Evolutionary conservation across 1,284 basidiomycete species (phyloP), one percentile per base, ranked within the genome.

Genomic region (Agroathelia rolfsii): DNA sequence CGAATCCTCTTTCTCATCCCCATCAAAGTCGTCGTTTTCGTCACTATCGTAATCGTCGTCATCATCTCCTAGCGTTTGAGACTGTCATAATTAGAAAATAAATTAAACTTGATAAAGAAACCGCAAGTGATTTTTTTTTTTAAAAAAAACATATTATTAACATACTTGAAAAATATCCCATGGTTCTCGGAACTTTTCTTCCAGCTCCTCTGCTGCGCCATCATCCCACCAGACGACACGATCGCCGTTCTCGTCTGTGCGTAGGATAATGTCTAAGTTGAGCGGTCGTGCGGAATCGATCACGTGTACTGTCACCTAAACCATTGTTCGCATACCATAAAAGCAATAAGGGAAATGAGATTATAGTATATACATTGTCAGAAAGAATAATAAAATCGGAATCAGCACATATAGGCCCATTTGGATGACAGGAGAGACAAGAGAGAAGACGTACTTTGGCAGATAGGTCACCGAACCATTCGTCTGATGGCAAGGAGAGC

Each of bases 241-340:
- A 38, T 86, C 77, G 1, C 71, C 74, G 34, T 72, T 75, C 37
- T 72, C 69, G 9, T 76, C 76, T 18, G 69, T 69, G 5, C 78
- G 77, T 53, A 95, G 98, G 17, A 97, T 61, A 59, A 83, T 96
- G 27, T 80, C 71, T 48, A 98, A 64, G 56, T 94, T 92, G 56
- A 87, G 81, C 4, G 95, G 95, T 23, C 95, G 72, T 33, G 83
- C 78, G 6, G 92, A 88, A 56, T 99, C 95, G 55, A 99, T 86
- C 47, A 98, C 77, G 61, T 99, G 95, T 18, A 92, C 72, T 12
- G 71, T 75, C 18, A 81, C 63, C n/a, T n/a, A n/a, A n/a, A n/a
- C n/a, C n/a, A n/a, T n/a, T n/a, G n/a, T n/a, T n/a, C n/a, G n/a
- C n/a, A n/a, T n/a, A n/a, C n/a, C n/a, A n/a, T n/a, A n/a, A n/a